A percentile compares a stretch with the other conserved stretches of the same genome.
Conservation (phyloP, 2,329 filamentous ascomycete genomes). For the Phialophora tarda region DNA sequence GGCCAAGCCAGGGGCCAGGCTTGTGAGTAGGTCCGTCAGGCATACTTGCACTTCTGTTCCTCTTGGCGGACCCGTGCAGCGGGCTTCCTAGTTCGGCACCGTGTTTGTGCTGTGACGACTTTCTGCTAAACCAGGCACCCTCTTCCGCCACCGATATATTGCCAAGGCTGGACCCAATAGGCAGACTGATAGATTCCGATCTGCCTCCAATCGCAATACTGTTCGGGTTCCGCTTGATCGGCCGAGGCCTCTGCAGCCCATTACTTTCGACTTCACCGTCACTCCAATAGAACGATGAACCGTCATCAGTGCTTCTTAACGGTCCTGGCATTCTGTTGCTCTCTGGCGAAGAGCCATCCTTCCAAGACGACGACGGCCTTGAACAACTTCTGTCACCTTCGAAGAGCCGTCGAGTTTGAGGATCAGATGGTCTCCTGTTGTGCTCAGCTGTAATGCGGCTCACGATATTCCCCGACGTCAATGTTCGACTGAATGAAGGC, state of each 20-base stretch:
- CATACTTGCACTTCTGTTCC: slow-evolving; percentile 32
- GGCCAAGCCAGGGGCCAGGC: too few relatives aligned
- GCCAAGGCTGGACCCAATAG: slow-evolving; percentile 21
- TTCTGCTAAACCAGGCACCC: slow-evolving; percentile 27
- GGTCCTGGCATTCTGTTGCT: neutral
- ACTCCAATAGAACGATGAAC: slow-evolving; percentile 37
- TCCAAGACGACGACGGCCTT: slow-evolving; percentile 4
- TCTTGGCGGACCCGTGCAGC: neutral
- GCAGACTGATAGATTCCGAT: slow-evolving; percentile 32
- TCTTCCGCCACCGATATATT: slow-evolving; percentile 25
- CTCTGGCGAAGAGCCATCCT: neutral
- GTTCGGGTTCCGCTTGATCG: slow-evolving; percentile 28
- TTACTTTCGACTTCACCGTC: slow-evolving; percentile 19
- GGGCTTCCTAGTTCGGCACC: neutral
- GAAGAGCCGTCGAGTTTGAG: slow-evolving; percentile 35
- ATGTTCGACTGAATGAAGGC: slow-evolving; percentile 3
- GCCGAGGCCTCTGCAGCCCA: neutral
- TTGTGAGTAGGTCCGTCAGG: slow-evolving; percentile 13
- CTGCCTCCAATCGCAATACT: slow-evolving; percentile 39
- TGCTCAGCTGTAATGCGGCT: slow-evolving; percentile 30
- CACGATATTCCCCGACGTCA: slow-evolving; percentile 4
- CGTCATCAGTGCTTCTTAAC: slow-evolving; percentile 19
- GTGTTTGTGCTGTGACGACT: slow-evolving; percentile 21
- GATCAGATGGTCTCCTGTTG: slow-evolving; percentile 37
- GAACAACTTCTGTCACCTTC: slow-evolving; percentile 23